A percentile compares a stretch with the other conserved stretches of the same genome.
Evolutionary conservation across 768 basidiomycete genomes (phyloP).

Genomic region (Tricholoma hemisulphureum): DNA sequence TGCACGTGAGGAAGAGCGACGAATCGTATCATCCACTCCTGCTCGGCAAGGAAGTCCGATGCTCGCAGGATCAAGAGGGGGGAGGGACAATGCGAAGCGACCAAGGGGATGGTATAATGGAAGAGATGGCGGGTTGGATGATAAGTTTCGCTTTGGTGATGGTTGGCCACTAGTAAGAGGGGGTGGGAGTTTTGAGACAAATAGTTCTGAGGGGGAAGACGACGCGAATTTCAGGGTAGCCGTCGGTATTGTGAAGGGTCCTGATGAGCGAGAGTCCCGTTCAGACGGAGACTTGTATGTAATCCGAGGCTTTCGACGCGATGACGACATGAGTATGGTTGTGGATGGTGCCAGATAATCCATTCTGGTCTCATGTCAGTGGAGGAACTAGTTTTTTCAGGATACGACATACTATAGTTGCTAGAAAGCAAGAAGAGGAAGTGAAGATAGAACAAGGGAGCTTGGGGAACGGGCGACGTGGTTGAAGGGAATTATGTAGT

Average conservation of each 20-base stretch:
- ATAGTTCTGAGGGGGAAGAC: conserved; percentile 6
- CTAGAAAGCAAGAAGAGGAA: too few species aligned
- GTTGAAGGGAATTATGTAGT: background rate
- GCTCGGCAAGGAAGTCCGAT: conserved; percentile 56
- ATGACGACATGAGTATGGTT: conserved; percentile 22
- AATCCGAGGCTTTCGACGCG: conserved; percentile 54
- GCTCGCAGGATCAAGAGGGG: conserved; percentile 55
- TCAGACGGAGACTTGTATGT: conserved; percentile 59
- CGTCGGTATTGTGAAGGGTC: conserved; percentile 8
- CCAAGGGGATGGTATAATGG: conserved; percentile 72
- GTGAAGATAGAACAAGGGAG: background rate
- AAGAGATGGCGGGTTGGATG: conserved; percentile 40
- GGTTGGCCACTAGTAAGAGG: background rate
- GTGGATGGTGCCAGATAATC: background rate
- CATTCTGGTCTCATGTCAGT: background rate
- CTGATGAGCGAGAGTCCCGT: conserved; percentile 22
- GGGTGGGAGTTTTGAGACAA: conserved; percentile 6
- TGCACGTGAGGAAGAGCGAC: conserved; percentile 43
- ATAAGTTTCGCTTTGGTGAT: conserved; percentile 15
- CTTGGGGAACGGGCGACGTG: background rate
- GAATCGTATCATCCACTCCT: conserved; percentile 42
- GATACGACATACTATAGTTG: background rate
- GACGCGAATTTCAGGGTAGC: conserved; percentile 9
- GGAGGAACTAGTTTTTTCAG: background rate
- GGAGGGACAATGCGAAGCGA: conserved; percentile 60